Percentiles rank a stretch among this genome's conserved stretches.
These are phyloP conservation scores for Fraxinus pennsylvanica DNA, from an alignment of 257 asterid species.

Conservation along the genomic window DNA sequence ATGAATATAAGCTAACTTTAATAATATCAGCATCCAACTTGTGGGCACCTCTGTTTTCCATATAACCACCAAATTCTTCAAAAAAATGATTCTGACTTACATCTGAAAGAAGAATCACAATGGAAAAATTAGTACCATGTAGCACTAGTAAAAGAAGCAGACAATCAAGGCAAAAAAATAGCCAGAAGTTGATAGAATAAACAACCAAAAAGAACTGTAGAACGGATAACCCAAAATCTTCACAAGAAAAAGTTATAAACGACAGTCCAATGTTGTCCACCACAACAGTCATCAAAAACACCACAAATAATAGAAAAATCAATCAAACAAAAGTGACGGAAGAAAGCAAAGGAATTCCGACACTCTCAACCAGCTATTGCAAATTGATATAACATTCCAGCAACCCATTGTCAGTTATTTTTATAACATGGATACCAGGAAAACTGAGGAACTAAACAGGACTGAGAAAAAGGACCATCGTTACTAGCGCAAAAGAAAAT, in stretches of 20 bases:
- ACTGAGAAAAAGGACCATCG: no score
- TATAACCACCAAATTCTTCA: slow-evolving; percentile 26
- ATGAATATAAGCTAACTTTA: slow-evolving; percentile 44
- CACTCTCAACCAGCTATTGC: slow-evolving; percentile 66
- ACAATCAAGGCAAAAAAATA: neutral
- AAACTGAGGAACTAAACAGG: neutral
- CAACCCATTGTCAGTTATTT: slow-evolving; percentile 52
- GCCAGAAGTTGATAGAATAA: neutral
- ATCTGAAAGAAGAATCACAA: slow-evolving; percentile 38
- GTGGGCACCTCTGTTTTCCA: slow-evolving; percentile 20
- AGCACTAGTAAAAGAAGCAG: neutral
- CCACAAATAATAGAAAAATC: neutral
- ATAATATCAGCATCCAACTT: slow-evolving; percentile 28
- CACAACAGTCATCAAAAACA: neutral
- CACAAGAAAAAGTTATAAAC: neutral
- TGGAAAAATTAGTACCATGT: slow-evolving; percentile 13
- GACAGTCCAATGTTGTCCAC: neutral
- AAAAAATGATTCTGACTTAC: slow-evolving; percentile 23
- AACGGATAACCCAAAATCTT: neutral
- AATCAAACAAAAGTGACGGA: slow-evolving; percentile 12
- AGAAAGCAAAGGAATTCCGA: slow-evolving; percentile 41
- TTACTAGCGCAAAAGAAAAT: no score
- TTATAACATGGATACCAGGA: slow-evolving; percentile 35
- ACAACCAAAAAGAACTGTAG: neutral
- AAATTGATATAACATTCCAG: slow-evolving; percentile 50